phyloP scores from a whole-genome alignment of 345 rosid species.

The Syzygium aromaticum region DNA sequence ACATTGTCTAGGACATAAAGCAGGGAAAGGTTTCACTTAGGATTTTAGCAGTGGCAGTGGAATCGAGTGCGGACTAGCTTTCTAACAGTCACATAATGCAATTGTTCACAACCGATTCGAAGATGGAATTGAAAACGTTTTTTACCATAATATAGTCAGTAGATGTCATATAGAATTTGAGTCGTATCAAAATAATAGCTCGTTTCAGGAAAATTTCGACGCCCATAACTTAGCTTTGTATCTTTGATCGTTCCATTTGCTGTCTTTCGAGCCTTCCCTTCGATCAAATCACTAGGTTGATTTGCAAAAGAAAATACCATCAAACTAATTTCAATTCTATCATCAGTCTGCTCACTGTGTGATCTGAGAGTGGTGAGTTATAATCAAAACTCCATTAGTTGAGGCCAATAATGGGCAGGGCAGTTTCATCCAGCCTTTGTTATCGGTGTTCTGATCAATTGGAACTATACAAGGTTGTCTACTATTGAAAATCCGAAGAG shows the following conservation, averaged over 20 bases:
- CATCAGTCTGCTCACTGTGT: background rate
- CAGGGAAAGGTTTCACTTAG: background rate
- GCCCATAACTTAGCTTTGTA: background rate
- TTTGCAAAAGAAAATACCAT: background rate
- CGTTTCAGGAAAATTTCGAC: background rate
- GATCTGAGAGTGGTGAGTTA: background rate
- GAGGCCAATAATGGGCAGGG: background rate
- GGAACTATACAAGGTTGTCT: background rate
- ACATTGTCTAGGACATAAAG: background rate
- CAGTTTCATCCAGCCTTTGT: background rate
- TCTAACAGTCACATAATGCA: background rate
- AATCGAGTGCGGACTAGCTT: background rate
- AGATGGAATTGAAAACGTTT: background rate
- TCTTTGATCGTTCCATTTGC: background rate
- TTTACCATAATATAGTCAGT: background rate
- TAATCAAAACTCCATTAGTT: background rate
- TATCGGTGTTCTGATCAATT: background rate
- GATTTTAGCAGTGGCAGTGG: background rate
- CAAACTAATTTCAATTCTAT: background rate
- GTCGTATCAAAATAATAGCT: background rate
- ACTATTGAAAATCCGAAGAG: background rate
- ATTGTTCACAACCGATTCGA: background rate
- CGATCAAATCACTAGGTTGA: background rate
- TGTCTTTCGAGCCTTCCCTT: background rate
- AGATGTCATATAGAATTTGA: background rate